Evolutionary conservation across 2,329 filamentous ascomycete genomes (phyloP), one percentile per base, ranked within the genome.

Genomic region (Xylariales sp.): DNA sequence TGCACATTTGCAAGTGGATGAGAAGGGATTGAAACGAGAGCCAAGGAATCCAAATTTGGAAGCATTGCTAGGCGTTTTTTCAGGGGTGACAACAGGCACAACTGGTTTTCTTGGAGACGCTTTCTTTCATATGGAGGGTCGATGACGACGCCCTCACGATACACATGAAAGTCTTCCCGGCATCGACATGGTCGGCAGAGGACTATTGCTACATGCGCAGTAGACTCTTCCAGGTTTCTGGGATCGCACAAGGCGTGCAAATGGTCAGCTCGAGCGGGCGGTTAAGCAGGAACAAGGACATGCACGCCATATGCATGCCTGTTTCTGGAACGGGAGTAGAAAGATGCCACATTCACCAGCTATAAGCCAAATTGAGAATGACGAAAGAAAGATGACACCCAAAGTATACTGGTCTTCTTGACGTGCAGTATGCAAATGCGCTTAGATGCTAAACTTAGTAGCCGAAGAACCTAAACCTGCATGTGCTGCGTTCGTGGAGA

Each of bases 311-410:
- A 36, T 12, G 15, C 20, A 21, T 15, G 25, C 16, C 29, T 31
- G 29, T 31, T 31, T 31, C 29, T 31, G 29, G n/a, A n/a, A n/a
- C n/a, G n/a, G n/a, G n/a, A n/a, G 29, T 14, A 12, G 29, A 12
- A 31, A 10, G 29, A 14, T n/a, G n/a, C n/a, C n/a, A n/a, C n/a
- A n/a, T n/a, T n/a, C n/a, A 12, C 8, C 29, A 31, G 29, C 8
- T 15, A 31, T 27, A 19, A 40, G 43, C 49, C 43, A 47, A 46
- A 45, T 44, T 44, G 42, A 44, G 33, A 41, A 43, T 37, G 31
- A 43, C 39, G 43, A 37, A 42, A 39, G 6, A 31, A 15, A 8
- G 29, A 31, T n/a, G n/a, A n/a, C 8, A 31, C n/a, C n/a, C 7
- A 7, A 31, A 15, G n/a, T 7, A 10, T 14, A 31, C 29, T 15